Conservation (phyloP, 805 yeast species). For the Yamadazyma ubonensis region DNA sequence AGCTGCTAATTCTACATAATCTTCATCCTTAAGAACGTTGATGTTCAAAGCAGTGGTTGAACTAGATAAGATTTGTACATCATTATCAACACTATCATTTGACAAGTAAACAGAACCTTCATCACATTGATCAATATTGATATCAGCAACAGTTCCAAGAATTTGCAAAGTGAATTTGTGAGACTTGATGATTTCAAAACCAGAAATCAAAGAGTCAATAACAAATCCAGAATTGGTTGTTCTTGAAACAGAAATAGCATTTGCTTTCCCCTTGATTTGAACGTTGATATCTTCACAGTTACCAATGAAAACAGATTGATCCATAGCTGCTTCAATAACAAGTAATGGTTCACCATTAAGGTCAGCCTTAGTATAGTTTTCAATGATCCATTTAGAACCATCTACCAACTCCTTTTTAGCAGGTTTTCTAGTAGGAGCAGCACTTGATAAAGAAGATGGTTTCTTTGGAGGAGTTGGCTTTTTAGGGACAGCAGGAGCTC, state of each 20-base stretch:
- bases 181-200: conserved; percentile 84
- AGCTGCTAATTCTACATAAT: conserved; percentile 74
- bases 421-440: conserved; percentile 32
- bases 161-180: conserved; percentile 81
- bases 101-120: conserved; percentile 80
- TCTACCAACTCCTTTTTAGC: conserved; percentile 70
- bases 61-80: conserved; percentile 68
- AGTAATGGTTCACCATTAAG: conserved; percentile 52
- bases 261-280: conserved; percentile 87
- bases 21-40: conserved; percentile 76
- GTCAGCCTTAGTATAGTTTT: conserved; percentile 62
- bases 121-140: conserved; percentile 85
- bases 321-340: conserved; percentile 72
- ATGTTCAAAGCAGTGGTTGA: conserved; percentile 83
- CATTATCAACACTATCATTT: conserved; percentile 66
- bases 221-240: conserved; percentile 73
- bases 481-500: conserved; percentile 43
- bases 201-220: conserved; percentile 80
- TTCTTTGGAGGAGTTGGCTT: conserved; percentile 83
- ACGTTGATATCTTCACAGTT: conserved; percentile 71
- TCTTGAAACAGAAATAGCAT: conserved; percentile 77
- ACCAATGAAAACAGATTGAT: conserved; percentile 87
- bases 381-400: conserved; percentile 81
- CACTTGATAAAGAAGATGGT: conserved; percentile 60
- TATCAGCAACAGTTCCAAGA: conserved; percentile 75